Evolutionary conservation across 495 filamentous ascomycete species (phyloP).

Genomic region (Rostrohypoxylon terebratum): DNA sequence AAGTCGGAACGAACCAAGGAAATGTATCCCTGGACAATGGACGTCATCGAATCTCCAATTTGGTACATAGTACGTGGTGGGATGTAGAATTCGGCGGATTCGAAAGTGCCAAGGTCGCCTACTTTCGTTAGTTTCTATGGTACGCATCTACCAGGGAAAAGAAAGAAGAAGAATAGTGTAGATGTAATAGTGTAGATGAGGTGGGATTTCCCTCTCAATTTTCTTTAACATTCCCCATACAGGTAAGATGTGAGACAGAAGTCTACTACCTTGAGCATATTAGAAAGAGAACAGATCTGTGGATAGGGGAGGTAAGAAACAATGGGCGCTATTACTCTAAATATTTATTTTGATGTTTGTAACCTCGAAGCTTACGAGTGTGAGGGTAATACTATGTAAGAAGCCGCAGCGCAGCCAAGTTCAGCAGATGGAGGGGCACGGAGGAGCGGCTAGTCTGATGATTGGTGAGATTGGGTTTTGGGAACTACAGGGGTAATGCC

Average conservation of each 20-base stretch:
- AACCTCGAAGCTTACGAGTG: slow-evolving; percentile 18
- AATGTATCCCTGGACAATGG: slow-evolving; percentile 12
- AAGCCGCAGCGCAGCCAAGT: slow-evolving; percentile 4
- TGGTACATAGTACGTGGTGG: neutral
- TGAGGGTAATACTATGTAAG: slow-evolving; percentile 6
- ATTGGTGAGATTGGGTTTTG: slow-evolving; percentile 20
- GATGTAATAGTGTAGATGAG: too few species aligned
- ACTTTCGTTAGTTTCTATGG: neutral
- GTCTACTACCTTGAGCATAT: neutral
- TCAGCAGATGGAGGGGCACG: slow-evolving; percentile 26
- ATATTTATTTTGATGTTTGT: slow-evolving; percentile 5
- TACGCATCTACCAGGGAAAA: neutral
- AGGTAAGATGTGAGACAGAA: neutral
- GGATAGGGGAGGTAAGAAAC: neutral
- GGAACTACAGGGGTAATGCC: slow-evolving; percentile 41
- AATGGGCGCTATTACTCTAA: slow-evolving; percentile 21
- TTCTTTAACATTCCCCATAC: neutral
- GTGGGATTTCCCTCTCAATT: neutral
- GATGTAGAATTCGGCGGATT: neutral
- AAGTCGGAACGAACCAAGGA: slow-evolving; percentile 16
- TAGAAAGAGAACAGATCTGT: too few species aligned
- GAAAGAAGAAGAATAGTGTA: neutral
- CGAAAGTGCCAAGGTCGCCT: neutral
- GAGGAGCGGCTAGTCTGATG: slow-evolving; percentile 21
- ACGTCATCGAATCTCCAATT: slow-evolving; percentile 23